These are phyloP conservation scores for Fusarium pseudonygamai DNA, from an alignment of 2,329 filamentous ascomycete species.

Conservation along the genomic window DNA sequence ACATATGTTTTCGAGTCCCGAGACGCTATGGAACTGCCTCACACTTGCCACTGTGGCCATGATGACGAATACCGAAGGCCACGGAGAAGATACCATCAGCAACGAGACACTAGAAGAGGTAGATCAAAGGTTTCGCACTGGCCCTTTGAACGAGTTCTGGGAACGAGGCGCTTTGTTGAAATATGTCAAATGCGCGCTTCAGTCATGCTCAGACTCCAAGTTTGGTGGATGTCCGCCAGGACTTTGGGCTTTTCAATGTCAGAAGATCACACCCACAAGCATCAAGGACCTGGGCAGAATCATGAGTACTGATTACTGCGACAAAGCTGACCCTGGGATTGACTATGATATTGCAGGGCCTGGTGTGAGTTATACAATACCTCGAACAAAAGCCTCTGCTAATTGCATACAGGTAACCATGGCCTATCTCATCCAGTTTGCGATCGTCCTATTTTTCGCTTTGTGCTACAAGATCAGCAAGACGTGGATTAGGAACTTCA, in stretches of 20 bases:
- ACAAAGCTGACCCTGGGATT: neutral
- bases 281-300: neutral
- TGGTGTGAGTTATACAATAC: neutral
- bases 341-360: neutral
- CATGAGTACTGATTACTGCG: neutral
- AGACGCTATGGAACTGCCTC: constrained; percentile 21
- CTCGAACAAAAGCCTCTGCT: rapidly evolving
- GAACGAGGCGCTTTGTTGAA: rapidly evolving
- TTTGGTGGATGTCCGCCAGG: neutral
- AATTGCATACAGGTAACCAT: neutral
- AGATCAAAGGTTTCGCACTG: rapidly evolving
- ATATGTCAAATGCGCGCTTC: neutral
- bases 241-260: neutral
- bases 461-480: neutral
- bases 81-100: neutral
- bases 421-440: neutral
- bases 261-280: rapidly evolving
- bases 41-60: constrained; percentile 5
- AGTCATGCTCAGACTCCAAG: neutral
- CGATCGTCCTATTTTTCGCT: neutral
- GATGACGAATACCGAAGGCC: too few species aligned
- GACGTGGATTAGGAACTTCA: neutral
- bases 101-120: rapidly evolving
- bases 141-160: rapidly evolving
- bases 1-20: neutral